Evolutionary conservation across 2,329 filamentous ascomycete species (phyloP), one percentile per base, ranked within the genome.

Genomic region (Leptographium lundbergii): DNA sequence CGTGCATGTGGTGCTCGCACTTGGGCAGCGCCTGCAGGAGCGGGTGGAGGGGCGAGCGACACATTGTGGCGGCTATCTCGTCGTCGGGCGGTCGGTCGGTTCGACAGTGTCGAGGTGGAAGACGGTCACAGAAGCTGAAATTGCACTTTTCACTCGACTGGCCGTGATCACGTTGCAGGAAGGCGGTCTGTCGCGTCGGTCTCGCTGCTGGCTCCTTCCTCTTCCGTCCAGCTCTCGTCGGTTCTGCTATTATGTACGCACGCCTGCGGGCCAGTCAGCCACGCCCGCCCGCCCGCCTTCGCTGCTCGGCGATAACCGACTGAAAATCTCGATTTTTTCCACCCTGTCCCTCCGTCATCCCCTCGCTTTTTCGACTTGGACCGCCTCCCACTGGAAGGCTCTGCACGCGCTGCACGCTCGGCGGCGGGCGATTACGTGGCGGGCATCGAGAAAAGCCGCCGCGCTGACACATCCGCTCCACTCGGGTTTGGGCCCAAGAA

Each of bases 1-100:
- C 77, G 69, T 92, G 88, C 58, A 91, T 80, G 72, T 91, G 88
- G 68, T 91, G 88, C 70, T 92, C 88, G 72, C 85, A 88, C 75
- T 91, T 91, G 63, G 88, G 88, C 34, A 91, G 79, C 36, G 78
- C 77, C 57, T 74, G 71, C 45, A 91, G 77, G 68, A 89, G 83
- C 50, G 75, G 69, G 71, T 84, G 82, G 57, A 82, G 70, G 17
- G 72, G 65, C 42, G 74, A 72, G 66, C 80, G 73, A 70, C 81
- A 85, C 81, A 85, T 86, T 57, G 53, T 47, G 42, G 13, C 24
- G 3, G 22, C 4, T 4, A 5, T 48, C 4, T 4, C 5, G 11
- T 48, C 24, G 17, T 48, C 11, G 19, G 19, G 19, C 24, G n/a
- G n/a, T 48, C 24, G 19, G 14, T 34, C 9, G 6, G 32, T 7